Conservation (phyloP, 129 eudicot genomes). For the Escallonia rubra region DNA sequence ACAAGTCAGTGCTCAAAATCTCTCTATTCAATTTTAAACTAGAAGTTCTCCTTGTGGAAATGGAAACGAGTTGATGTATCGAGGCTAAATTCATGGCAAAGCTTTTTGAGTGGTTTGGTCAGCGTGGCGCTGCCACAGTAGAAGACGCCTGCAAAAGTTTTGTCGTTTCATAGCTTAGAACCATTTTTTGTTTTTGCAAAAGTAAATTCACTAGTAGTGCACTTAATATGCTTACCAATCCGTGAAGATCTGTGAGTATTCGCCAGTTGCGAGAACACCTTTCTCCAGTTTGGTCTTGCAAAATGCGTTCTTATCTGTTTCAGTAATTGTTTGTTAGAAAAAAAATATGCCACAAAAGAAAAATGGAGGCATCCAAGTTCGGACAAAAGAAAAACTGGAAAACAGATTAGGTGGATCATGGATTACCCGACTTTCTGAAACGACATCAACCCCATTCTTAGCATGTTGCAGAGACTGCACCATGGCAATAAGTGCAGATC, state of each 20-base stretch:
- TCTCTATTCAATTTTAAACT: neutral
- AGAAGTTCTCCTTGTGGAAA: conserved; percentile 96
- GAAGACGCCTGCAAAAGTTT: conserved; percentile 69
- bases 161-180: neutral
- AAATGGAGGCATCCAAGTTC: neutral
- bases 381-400: no score
- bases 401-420: neutral
- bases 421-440: conserved; percentile 81
- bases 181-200: neutral
- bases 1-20: no score
- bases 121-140: conserved; percentile 77
- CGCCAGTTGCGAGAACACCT: conserved; percentile 68
- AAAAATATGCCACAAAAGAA: neutral
- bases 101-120: conserved; percentile 48
- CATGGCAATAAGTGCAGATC: conserved; percentile 94
- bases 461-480: conserved; percentile 92
- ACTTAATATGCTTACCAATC: conserved; percentile 36
- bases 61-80: conserved; percentile 66
- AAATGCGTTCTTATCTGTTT: conserved; percentile 88
- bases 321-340: conserved; percentile 10
- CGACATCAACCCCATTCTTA: conserved; percentile 87
- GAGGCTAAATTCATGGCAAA: conserved; percentile 57
- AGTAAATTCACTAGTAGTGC: neutral
- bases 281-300: conserved; percentile 94
- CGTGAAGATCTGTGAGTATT: conserved; percentile 44